Evolutionary conservation across 1,284 basidiomycete species (phyloP).

Genomic region (Grifola frondosa): DNA sequence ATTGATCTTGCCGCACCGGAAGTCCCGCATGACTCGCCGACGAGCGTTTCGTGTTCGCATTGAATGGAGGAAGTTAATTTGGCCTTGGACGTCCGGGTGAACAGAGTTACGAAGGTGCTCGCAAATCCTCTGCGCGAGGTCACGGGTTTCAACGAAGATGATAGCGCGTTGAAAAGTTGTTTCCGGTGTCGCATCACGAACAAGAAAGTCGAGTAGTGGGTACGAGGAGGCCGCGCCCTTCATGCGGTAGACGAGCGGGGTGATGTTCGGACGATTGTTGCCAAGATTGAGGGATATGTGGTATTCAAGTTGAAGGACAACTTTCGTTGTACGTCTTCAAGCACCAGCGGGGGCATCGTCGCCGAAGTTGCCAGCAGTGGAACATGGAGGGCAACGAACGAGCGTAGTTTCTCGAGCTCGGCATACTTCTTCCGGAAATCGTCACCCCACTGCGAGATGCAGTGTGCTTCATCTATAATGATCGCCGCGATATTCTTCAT

Average conservation of each 20-base stretch:
- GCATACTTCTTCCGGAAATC: background rate
- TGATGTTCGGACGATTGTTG: constrained; percentile 8
- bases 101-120: background rate
- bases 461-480: constrained; percentile 5
- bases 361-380: background rate
- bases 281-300: constrained; percentile 9
- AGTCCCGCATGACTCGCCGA: too few relatives aligned
- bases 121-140: background rate
- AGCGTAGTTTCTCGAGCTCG: background rate
- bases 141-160: constrained; percentile 5
- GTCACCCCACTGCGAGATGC: constrained; percentile 2
- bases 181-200: background rate
- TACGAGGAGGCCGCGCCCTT: background rate
- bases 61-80: constrained; percentile 20
- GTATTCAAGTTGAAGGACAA: background rate
- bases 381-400: background rate
- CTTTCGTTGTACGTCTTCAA: too few relatives aligned
- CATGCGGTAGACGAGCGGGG: constrained; percentile 2
- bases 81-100: background rate
- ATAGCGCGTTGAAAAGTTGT: too few relatives aligned
- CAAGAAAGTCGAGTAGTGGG: background rate
- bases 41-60: constrained; percentile 18
- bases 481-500: background rate
- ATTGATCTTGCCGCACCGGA: too few relatives aligned
- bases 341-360: too few relatives aligned